Conservation (phyloP, 2,329 filamentous ascomycete species). For the Aspergillus phoenicis region DNA sequence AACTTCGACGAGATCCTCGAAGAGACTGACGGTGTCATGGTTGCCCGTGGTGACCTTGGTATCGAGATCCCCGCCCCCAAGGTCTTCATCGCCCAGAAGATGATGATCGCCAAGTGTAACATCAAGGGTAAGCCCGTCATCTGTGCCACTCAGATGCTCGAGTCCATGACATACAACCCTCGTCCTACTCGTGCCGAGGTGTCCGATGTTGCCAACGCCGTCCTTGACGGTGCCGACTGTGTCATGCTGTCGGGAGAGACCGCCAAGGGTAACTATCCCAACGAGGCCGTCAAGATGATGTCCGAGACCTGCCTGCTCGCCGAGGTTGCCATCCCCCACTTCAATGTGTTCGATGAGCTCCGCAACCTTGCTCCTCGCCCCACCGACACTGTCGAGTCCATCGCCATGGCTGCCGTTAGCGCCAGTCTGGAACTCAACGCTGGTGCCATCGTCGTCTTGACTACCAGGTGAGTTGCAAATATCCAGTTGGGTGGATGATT, state of each 20-base stretch:
- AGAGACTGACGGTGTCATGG: slow-evolving; percentile 99
- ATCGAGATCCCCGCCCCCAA: slow-evolving; percentile 98
- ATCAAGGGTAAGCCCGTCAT: slow-evolving; percentile 98
- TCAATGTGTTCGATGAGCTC: slow-evolving; percentile 95
- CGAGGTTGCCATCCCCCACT: slow-evolving; percentile 95
- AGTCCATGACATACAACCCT: slow-evolving; percentile 99
- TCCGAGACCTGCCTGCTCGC: slow-evolving; percentile 95
- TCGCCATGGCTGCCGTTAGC: slow-evolving; percentile 94
- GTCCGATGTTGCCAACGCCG: slow-evolving; percentile 96
- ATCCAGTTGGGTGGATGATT: slow-evolving; percentile 7
- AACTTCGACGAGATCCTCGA: slow-evolving; percentile 97
- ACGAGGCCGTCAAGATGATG: slow-evolving; percentile 95
- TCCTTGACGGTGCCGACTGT: slow-evolving; percentile 96
- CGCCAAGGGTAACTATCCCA: slow-evolving; percentile 93
- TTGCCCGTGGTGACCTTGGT: slow-evolving; percentile 95
- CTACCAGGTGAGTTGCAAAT: slow-evolving; percentile 67
- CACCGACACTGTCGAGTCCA: slow-evolving; percentile 86
- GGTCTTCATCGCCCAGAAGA: slow-evolving; percentile 99
- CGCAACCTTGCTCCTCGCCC: slow-evolving; percentile 80
- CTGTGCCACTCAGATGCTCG: slow-evolving; percentile 98
- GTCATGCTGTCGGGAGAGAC: slow-evolving; percentile 99
- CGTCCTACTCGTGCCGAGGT: slow-evolving; percentile 97
- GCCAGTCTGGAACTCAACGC: slow-evolving; percentile 95
- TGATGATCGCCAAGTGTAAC: slow-evolving; percentile 99
- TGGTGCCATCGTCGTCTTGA: slow-evolving; percentile 92